Evolutionary conservation across 1,284 basidiomycete genomes (phyloP), one percentile per base, ranked within the genome.

Genomic region (Chiua sp.): DNA sequence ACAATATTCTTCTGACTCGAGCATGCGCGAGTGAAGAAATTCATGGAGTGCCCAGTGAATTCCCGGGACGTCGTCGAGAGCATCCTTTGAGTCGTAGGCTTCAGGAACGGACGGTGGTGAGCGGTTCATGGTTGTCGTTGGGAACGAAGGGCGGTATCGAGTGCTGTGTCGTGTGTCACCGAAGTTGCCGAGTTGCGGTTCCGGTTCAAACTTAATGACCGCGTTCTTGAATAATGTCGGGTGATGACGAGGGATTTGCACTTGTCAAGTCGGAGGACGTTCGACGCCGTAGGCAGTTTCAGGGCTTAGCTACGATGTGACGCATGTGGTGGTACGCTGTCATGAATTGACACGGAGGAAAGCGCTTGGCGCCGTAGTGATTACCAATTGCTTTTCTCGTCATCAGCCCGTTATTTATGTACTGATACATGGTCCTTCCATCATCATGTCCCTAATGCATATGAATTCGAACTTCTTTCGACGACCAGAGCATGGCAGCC

Each of bases 21-120:
- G 79, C 95, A 98, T 98, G 54, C 90, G 83, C 51, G 91, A 93
- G 52, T 88, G 87, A 59, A 99, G 81, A 79, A 99, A 98, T 52
- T 88, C 78, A 61, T 91, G 84, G 23, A 94, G 81, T 4, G 89
- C 91, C 74, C 89, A 88, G 42, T 80, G 79, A 22, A 93, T 77
- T 0, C 83, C 82, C 0, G 86, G 82, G 1, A 95, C 72, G 68
- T 95, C 93, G 3, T 77, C 79, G 12, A 92, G 74, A 0, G 88
- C 87, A 3, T 78, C 68, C 0, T 68, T 68, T 1, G 77, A 71
- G 3, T 76, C 71, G 68, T 91, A 91, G 0, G 80, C 65, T n/a
- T 66, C 59, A 32, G 69, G 66, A 23, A 75, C 51, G 33, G 39
- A 15, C 5, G 75, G 73, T n/a, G 69, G 63, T 53, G 55, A 57